A percentile compares a stretch with the other conserved stretches of the same genome.
Evolutionary conservation across 148 eudicot species (phyloP).

Genomic region (Spergularia marina): DNA sequence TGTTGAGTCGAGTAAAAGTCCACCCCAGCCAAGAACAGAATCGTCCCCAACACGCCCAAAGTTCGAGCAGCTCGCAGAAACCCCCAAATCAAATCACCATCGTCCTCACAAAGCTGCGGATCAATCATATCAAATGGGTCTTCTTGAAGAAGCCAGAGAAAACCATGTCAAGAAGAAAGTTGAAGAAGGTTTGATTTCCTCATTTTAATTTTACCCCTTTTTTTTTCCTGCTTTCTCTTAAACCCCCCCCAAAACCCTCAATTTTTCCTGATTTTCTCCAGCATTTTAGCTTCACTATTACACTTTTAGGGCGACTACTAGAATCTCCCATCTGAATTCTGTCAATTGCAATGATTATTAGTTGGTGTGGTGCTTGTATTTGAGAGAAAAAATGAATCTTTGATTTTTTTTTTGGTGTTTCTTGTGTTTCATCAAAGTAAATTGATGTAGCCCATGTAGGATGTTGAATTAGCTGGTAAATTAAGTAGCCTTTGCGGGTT

Average conservation of each 20-base stretch:
- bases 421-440: no score
- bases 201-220: not conserved
- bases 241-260: conserved; percentile 2
- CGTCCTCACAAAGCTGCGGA: not conserved
- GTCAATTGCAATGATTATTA: no score
- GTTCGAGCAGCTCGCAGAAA: not conserved
- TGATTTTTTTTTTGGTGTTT: no score
- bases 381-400: no score
- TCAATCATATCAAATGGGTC: conserved; percentile 47
- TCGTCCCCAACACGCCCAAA: not conserved
- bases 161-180: conserved; percentile 98
- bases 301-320: no score
- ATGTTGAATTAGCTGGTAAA: no score
- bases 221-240: not conserved
- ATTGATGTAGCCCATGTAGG: no score
- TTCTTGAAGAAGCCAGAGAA: conserved; percentile 79
- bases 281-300: not conserved
- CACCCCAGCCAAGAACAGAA: no score
- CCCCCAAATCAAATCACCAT: not conserved
- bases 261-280: not conserved
- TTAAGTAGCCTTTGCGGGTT: no score
- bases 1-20: no score
- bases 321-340: not conserved
- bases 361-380: no score
- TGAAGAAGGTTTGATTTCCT: conserved; percentile 62